Base-by-base conservation (phyloP, 2,329 filamentous ascomycete genomes). In the Hymenoscyphus salicellus region DNA sequence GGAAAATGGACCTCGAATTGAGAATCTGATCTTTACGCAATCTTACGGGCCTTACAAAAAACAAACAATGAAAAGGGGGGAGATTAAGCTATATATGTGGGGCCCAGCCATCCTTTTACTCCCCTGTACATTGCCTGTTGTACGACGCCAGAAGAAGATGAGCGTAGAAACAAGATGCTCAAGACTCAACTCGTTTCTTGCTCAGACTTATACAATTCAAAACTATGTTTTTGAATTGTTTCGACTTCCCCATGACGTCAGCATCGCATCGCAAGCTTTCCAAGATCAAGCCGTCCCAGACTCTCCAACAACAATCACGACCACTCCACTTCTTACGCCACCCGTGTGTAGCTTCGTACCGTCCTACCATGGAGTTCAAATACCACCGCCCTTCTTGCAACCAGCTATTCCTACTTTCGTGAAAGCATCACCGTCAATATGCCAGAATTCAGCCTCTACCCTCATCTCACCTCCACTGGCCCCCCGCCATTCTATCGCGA, bases 401-500 rank as follows among this genome's bases (percentile, higher is more conserved):
- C 11, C 46, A 26, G 11, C 46, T 23, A 28, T 38, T 20, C 36
- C 41, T 56, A 17, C 17, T 20, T 10, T 33, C 57, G 7, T 59
- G 20, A 23, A 14, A 5, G 5, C 30, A 52, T 32, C 49, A 52
- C 55, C 58, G 23, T 59, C 41, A 64, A 36, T 11, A 70, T 71
- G 67, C 63, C 49, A 8, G 26, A 61, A 32, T 68, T 62, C 30
- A 62, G 61, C 2, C 59, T 67, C 36, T 72, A 69, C 32, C 68
- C 69, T n/a, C 65, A 72, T 52, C 65, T 70, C 63, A 65, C 65
- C 17, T 59, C 67, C 3, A 72, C 69, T 3, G 62, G 64, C 4
- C 60, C 62, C 4, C 52, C 72, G 23, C 72, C 71, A 23, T 58
- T 64, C 2, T 59, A 68, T 8, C 67, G 52, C 41, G 59, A 71